phyloP scores from a whole-genome alignment of 2,329 filamentous ascomycete species.

The Diaporthe sp. region DNA sequence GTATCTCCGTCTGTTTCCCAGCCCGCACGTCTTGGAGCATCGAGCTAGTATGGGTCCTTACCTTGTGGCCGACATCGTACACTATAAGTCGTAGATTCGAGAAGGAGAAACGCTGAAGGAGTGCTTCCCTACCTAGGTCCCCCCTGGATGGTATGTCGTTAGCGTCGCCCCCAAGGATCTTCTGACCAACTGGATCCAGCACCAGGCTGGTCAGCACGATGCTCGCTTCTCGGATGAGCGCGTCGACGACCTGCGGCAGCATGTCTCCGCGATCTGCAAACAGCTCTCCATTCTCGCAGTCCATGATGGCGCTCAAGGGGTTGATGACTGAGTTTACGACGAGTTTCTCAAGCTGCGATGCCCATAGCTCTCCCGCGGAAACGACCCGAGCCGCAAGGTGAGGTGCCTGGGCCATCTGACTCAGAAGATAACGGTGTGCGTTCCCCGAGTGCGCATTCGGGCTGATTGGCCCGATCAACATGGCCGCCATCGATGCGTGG shows the following conservation, averaged over 20 bases:
- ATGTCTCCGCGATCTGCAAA: constrained; percentile 3
- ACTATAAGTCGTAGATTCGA: background rate
- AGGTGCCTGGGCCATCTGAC: constrained; percentile 1
- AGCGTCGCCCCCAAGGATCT: background rate
- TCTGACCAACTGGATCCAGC: background rate
- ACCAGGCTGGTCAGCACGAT: constrained; percentile 6
- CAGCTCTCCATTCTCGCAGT: background rate
- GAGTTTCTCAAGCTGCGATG: constrained; percentile 2
- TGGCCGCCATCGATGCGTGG: background rate
- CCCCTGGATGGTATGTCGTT: background rate
- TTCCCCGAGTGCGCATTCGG: background rate
- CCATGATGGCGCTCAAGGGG: background rate
- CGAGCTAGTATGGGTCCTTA: background rate
- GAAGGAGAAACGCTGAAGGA: background rate
- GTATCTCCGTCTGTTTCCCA: constrained; percentile 8
- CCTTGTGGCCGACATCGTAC: background rate
- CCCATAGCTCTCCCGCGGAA: background rate
- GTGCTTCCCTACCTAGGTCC: background rate
- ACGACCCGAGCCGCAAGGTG: constrained; percentile 1
- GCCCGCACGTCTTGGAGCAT: constrained; percentile 6
- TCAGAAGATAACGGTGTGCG: constrained; percentile 1
- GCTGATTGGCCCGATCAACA: background rate
- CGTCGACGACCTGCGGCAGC: background rate
- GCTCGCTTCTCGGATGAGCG: constrained; percentile 4
- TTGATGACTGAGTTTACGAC: constrained; percentile 4